Conservation (phyloP, 2,329 filamentous ascomycete species). For the Immersiporthe knoxdaviesiana region DNA sequence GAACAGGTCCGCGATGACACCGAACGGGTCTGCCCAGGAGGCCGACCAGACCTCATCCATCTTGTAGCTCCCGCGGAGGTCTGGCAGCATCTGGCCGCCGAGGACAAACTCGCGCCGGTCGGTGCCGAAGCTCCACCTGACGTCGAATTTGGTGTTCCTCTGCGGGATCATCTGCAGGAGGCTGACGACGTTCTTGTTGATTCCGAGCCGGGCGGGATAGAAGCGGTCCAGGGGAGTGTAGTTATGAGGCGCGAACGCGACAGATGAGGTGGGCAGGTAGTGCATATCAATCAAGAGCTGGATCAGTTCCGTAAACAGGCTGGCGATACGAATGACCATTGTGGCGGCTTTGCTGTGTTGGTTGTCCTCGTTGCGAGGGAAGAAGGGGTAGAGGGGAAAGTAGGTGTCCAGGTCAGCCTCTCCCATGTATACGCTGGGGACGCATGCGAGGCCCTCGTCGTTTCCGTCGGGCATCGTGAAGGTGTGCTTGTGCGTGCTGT, state of each 20-base stretch:
- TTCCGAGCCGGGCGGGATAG: background rate
- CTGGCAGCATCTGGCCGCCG: background rate
- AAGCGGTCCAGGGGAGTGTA: background rate
- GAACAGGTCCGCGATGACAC: background rate
- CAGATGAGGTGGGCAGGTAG: background rate
- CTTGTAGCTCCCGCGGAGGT: background rate
- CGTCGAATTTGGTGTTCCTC: background rate
- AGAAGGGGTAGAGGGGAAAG: background rate
- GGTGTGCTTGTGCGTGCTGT: background rate
- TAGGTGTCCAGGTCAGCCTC: background rate
- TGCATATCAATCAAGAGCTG: background rate
- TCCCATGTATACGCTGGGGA: background rate
- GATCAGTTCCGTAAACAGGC: background rate
- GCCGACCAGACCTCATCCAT: background rate
- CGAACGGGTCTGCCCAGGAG: background rate
- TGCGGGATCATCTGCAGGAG: background rate
- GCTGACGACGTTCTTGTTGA: background rate
- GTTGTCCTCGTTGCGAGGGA: too few species aligned
- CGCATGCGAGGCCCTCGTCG: background rate
- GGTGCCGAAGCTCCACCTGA: background rate
- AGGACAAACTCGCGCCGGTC: background rate
- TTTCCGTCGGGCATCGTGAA: background rate
- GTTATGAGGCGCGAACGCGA: background rate
- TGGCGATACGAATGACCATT: background rate
- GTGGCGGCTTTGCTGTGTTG: background rate